Percentiles rank a stretch among this genome's conserved stretches.
phyloP scores from a whole-genome alignment of 1,139 yeast species.

The Saccharomyces hybrid region DNA sequence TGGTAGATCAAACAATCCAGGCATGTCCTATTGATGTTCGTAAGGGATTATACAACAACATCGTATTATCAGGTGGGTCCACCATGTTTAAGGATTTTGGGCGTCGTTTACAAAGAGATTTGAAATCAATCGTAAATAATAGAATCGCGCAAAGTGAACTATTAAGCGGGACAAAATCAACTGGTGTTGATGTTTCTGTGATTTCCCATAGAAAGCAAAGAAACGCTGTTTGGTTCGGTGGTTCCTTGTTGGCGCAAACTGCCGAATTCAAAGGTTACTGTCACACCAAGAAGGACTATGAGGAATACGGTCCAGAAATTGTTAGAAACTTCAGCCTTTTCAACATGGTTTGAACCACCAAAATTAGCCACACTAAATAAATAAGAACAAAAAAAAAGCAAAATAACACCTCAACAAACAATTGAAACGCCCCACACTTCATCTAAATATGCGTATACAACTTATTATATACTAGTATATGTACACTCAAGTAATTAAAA shows the following conservation, averaged over 20 bases:
- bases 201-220: slow-evolving; percentile 96
- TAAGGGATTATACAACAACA: slow-evolving; percentile 89
- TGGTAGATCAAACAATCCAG: slow-evolving; percentile 92
- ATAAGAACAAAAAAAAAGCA: not conserved
- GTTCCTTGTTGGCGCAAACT: slow-evolving; percentile 92
- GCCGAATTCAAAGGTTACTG: slow-evolving; percentile 94
- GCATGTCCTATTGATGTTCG: slow-evolving; percentile 96
- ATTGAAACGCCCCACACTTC: not conserved
- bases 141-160: slow-evolving; percentile 79
- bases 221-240: slow-evolving; percentile 99
- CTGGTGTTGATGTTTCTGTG: slow-evolving; percentile 96
- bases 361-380: too few relatives aligned
- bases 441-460: not conserved
- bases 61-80: slow-evolving; percentile 93
- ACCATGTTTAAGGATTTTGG: slow-evolving; percentile 99
- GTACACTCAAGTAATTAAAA: not conserved
- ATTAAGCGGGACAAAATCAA: slow-evolving; percentile 74
- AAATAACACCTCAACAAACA: not conserved
- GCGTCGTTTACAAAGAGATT: slow-evolving; percentile 92
- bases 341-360: slow-evolving; percentile 58
- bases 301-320: slow-evolving; percentile 94
- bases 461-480: not conserved
- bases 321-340: slow-evolving; percentile 94
- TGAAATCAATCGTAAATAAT: slow-evolving; percentile 78
- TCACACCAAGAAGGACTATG: slow-evolving; percentile 94